Base-by-base conservation (phyloP, 805 yeast species). In the Komagataella populi region DNA sequence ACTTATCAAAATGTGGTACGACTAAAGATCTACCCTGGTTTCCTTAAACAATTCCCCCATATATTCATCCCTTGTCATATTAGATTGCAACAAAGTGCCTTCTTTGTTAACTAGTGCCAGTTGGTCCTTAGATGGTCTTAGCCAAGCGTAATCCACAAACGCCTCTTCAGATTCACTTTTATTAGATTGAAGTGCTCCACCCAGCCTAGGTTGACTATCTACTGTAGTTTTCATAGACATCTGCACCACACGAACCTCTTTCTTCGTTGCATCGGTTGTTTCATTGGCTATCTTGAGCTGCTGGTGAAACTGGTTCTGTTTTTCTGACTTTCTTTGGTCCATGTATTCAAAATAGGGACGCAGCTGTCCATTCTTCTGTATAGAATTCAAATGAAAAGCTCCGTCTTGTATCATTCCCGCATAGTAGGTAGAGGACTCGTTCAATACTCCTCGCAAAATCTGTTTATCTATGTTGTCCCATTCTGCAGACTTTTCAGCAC, bases 1-100 rank as follows among this genome's bases (percentile, higher is more conserved):
- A 69, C 76, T 93, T 66, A 93, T 93, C 64, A 93, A 93, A 69
- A 88, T 93, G 81, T 93, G 97, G 97, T 90, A 89, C 61, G 97
- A 90, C 66, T 90, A 65, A 65, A 14, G 46, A 23, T 49, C 47
- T 17, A 51, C 39, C 18, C 22, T 52, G 4, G 62, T 60, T 23
- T 61, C 63, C 6, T 50, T 53, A 48, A 64, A 53, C 18, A 69
- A 52, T 47, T 62, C 49, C 45, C 62, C 59, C 7, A 70, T 46
- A 52, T 70, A 70, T 30, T 70, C 69, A 6, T 58, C 57, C 23
- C 58, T 63, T 2, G 65, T 59, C 6, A 60, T 57, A 1, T 53
- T 52, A 3, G 70, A 60, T 7, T 48, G 46, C 46, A 67, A 51
- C 14, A 56, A 61, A 14, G 62, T 57, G 39, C 56, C 59, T 17